Conservation (phyloP, 2,329 filamentous ascomycete species). For the Cercospora zeae-maydis region DNA sequence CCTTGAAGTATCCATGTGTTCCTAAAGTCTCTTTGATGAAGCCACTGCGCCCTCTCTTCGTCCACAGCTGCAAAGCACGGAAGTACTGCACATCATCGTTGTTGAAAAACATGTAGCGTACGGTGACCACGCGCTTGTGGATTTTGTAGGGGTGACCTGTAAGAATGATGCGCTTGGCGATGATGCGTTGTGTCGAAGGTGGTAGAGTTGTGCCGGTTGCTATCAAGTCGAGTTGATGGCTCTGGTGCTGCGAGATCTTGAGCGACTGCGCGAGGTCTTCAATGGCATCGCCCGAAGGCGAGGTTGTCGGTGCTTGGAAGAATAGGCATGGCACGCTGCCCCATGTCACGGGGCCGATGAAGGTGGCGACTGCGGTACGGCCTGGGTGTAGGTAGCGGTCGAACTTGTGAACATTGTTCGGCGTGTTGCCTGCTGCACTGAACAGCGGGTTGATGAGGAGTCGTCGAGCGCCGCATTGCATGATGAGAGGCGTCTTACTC, state of each 20-base stretch:
- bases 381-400: conserved; percentile 88
- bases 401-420: conserved; percentile 97
- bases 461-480: conserved; percentile 85
- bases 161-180: conserved; percentile 90
- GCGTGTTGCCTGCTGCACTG: conserved; percentile 82
- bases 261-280: conserved; percentile 35
- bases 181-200: conserved; percentile 68
- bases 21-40: conserved; percentile 92
- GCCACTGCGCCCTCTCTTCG: conserved; percentile 78
- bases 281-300: conserved; percentile 45
- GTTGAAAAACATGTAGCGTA: conserved; percentile 99
- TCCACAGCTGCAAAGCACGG: conserved; percentile 94
- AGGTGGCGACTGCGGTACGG: conserved; percentile 80
- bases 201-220: conserved; percentile 84
- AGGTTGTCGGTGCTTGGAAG: conserved; percentile 59
- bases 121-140: conserved; percentile 93
- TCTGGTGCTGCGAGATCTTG: conserved; percentile 26
- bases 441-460: conserved; percentile 87
- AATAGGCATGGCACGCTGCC: conserved; percentile 86
- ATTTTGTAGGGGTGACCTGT: conserved; percentile 98
- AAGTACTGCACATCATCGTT: conserved; percentile 94
- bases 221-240: conserved; percentile 60
- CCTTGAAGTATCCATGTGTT: conserved; percentile 99
- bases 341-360: conserved; percentile 89
- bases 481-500: conserved; percentile 85